Evolutionary conservation across 2,329 filamentous ascomycete species (phyloP).

Genomic region (Scedosporium dehoogii): DNA sequence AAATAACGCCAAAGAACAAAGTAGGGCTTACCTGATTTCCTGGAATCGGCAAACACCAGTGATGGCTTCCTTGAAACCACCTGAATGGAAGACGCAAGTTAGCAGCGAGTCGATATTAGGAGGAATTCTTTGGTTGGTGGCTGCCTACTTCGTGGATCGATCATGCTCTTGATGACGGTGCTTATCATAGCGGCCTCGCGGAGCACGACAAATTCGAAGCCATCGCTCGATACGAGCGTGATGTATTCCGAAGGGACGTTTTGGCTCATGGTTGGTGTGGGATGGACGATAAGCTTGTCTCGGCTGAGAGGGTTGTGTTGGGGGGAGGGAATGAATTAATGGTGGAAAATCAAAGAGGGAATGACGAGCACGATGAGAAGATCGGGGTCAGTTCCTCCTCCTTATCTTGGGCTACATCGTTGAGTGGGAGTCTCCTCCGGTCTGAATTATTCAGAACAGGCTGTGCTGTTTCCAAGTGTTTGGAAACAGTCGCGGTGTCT

Average conservation of each 20-base stretch:
- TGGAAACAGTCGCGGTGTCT: neutral
- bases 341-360: neutral
- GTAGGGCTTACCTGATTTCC: constrained; percentile 11
- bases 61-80: constrained; percentile 9
- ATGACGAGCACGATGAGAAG: neutral
- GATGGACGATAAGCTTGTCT: neutral
- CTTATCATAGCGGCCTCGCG: constrained; percentile 62
- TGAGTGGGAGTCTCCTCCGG: neutral
- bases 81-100: neutral
- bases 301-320: neutral
- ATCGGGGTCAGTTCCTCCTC: neutral
- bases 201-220: constrained; percentile 66
- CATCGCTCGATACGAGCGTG: constrained; percentile 66
- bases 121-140: constrained; percentile 12
- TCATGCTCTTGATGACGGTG: constrained; percentile 63
- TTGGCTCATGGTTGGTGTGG: neutral
- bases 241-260: constrained; percentile 52
- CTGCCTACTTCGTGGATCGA: constrained; percentile 54
- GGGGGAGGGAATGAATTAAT: neutral
- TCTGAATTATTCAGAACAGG: neutral
- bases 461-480: neutral
- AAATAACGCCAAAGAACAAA: neutral
- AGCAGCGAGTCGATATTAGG: too few relatives aligned
- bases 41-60: constrained; percentile 12
- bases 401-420: neutral